Percentiles rank a stretch among this genome's conserved stretches.
These are phyloP conservation scores for Spathaspora arborariae DNA, from an alignment of 805 yeast species.

Conservation along the genomic window DNA sequence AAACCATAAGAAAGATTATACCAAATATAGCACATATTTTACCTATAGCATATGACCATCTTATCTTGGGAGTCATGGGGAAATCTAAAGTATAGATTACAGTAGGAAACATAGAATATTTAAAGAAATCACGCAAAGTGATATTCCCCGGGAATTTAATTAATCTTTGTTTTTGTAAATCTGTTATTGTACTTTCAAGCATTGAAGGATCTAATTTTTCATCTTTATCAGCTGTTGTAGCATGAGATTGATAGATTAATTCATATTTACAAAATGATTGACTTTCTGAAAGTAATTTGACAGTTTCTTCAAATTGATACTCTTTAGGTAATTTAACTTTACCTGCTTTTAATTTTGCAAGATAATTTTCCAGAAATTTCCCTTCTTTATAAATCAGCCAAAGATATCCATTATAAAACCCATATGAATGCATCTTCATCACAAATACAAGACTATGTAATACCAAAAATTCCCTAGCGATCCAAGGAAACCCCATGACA, in stretches of 20 bases:
- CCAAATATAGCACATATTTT: conserved; percentile 85
- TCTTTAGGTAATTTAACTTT: conserved; percentile 14
- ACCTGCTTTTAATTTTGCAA: conserved; percentile 36
- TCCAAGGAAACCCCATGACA: conserved; percentile 71
- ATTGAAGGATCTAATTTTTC: conserved; percentile 10
- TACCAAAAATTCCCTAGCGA: conserved; percentile 78
- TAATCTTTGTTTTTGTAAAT: conserved; percentile 8
- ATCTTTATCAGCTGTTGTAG: conserved; percentile 11
- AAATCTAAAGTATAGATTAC: conserved; percentile 77
- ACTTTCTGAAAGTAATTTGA: conserved; percentile 41
- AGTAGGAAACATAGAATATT: conserved; percentile 85
- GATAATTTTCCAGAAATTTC: conserved; percentile 41
- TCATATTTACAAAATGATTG: conserved; percentile 72
- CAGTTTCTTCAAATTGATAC: conserved; percentile 21
- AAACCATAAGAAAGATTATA: conserved; percentile 75
- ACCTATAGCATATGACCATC: conserved; percentile 64
- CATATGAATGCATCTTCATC: conserved; percentile 95
- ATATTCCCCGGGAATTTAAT: conserved; percentile 71
- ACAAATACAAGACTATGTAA: conserved; percentile 81
- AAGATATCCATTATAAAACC: conserved; percentile 86
- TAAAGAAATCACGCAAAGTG: conserved; percentile 60
- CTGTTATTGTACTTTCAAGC: conserved; percentile 5
- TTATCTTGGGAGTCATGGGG: conserved; percentile 68
- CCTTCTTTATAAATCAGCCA: conserved; percentile 62
- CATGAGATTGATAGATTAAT: conserved; percentile 51